phyloP scores from a whole-genome alignment of 2,329 filamentous ascomycete genomes.

The Fusarium torulosum region DNA sequence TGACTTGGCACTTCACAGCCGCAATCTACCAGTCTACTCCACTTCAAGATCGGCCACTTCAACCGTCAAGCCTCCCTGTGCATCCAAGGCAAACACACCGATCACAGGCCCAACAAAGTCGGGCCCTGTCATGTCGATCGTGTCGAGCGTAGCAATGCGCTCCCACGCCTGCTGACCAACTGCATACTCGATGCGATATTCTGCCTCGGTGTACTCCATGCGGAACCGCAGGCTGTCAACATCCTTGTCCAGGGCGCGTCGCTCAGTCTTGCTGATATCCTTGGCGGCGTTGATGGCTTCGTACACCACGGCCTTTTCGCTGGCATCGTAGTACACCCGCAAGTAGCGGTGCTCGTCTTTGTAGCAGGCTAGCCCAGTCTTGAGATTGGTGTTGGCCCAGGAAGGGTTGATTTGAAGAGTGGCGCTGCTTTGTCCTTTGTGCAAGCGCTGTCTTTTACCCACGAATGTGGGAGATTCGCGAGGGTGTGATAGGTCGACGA shows the following conservation, averaged over 20 bases:
- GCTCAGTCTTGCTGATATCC: constrained; percentile 2
- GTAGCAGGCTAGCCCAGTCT: not conserved
- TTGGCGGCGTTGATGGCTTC: constrained; percentile 12
- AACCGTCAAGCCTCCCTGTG: not conserved
- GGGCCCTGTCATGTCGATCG: constrained; percentile 19
- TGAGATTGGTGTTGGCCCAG: not conserved
- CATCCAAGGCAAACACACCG: constrained; percentile 12
- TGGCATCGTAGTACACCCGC: not conserved
- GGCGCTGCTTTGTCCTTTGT: constrained; percentile 3
- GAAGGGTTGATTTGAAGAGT: not conserved
- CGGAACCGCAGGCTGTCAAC: not conserved
- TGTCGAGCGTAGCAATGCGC: constrained; percentile 10
- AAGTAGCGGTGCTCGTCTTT: constrained; percentile 26
- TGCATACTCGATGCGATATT: constrained; percentile 5
- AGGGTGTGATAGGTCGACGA: constrained; percentile 3
- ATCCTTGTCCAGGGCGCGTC: not conserved
- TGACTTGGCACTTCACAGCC: not conserved
- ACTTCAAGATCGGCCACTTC: constrained; percentile 12
- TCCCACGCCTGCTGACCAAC: not conserved
- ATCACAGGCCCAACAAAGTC: constrained; percentile 29
- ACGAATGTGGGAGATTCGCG: constrained; percentile 12
- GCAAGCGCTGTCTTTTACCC: constrained; percentile 20
- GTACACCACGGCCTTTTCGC: not conserved
- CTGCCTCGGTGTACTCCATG: constrained; percentile 15
- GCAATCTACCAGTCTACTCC: constrained; percentile 8